Percentiles rank a stretch among this genome's conserved stretches.
These are phyloP conservation scores for Escovopsis sp. DNA, from an alignment of 2,329 filamentous ascomycete species.

Conservation along the genomic window DNA sequence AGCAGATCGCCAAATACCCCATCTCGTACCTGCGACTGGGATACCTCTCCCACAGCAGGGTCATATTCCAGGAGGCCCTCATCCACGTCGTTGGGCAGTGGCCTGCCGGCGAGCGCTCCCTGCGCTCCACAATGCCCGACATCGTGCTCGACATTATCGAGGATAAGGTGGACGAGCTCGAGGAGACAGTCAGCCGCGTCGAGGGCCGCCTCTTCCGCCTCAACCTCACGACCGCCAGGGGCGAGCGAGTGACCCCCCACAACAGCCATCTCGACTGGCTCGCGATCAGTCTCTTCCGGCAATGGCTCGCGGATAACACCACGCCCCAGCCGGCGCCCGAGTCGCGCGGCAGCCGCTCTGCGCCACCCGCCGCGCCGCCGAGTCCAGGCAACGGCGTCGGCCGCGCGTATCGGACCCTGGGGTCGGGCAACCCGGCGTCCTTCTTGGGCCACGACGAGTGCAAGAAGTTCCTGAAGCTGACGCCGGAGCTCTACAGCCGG, in stretches of 20 bases:
- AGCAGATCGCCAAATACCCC: conserved; percentile 92
- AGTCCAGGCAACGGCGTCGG: conserved; percentile 46
- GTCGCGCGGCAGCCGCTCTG: conserved; percentile 11
- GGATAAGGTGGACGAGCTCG: conserved; percentile 85
- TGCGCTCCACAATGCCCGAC: conserved; percentile 58
- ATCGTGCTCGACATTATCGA: conserved; percentile 78
- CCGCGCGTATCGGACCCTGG: conserved; percentile 63
- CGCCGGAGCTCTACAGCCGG: conserved; percentile 66
- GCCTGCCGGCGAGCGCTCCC: conserved; percentile 64
- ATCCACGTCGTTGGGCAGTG: conserved; percentile 92
- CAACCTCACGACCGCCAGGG: conserved; percentile 59
- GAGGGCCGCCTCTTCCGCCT: conserved; percentile 74
- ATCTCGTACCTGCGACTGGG: conserved; percentile 83
- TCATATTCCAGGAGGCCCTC: conserved; percentile 75
- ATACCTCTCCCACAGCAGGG: conserved; percentile 67
- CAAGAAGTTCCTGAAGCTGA: conserved; percentile 76
- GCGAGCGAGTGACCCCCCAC: conserved; percentile 65
- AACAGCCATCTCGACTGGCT: conserved; percentile 84
- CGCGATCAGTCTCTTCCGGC: conserved; percentile 70
- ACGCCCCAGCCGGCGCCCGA: conserved; percentile 42
- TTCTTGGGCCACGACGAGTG: conserved; percentile 79
- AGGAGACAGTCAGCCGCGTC: conserved; percentile 63
- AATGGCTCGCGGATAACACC: conserved; percentile 87
- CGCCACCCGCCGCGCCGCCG: conserved; percentile 20
- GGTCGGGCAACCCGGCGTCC: conserved; percentile 37